Evolutionary conservation across 768 basidiomycete genomes (phyloP), one percentile per base, ranked within the genome.

Genomic region (Collybia mongolica): DNA sequence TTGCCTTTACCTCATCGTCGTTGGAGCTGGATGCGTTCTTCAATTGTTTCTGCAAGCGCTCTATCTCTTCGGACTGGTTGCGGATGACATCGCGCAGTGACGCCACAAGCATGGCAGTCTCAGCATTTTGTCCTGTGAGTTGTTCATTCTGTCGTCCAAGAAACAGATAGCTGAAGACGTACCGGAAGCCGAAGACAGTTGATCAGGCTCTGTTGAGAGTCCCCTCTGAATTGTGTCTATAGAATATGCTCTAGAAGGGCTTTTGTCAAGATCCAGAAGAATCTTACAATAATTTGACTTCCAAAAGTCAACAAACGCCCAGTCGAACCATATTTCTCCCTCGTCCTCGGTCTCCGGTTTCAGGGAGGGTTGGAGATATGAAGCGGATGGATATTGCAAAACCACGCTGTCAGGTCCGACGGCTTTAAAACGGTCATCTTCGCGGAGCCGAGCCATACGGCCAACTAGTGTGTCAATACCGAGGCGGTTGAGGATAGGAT

Each of bases 241-340:
- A 38, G 4, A 17, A 54, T 44, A 19, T 50, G 26, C 14, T 19
- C 41, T 41, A 45, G 44, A 49, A 36, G 22, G 14, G 48, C 32
- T 24, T n/a, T n/a, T 32, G 37, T 28, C 14, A 3, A 39, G 41
- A 48, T 4, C 5, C 8, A 19, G 51, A 40, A 46, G 20, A 67
- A 28, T 44, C 90, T 64, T 59, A 96, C 96, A 92, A 62, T 94
- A 97, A 62, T 96, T 95, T 40, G 92, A 94, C 72, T 98, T 98
- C 89, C 93, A 95, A 66, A 98, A 99, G 67, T 99, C 97, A 5
- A 97, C 84, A 68, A 98, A 98, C 0, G 87, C 81, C 93, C 95
- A 98, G 66, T 98, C 95, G 62, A 98, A 90, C 97, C 97, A 98
- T 35, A 97, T 77, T 68, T 94, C 93, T 22, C 83, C 90, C 60